phyloP scores from a whole-genome alignment of 108 stramenopile species.

The Pseudonitzschia multistriata region DNA sequence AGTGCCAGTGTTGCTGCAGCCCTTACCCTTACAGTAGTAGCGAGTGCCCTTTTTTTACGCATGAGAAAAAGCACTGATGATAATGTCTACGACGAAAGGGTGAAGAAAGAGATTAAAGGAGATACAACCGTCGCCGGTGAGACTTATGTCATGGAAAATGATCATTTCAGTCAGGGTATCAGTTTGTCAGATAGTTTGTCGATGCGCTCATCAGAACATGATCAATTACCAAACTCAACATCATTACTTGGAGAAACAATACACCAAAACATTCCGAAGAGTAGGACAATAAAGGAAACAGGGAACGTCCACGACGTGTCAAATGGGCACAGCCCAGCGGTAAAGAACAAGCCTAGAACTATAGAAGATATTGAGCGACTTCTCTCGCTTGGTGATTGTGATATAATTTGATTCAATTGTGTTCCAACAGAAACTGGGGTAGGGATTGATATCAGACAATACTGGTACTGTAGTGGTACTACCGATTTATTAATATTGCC shows the following conservation, averaged over 20 bases:
- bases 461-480: background rate
- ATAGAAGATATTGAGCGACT: conserved; percentile 14
- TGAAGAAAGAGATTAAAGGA: conserved; percentile 7
- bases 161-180: background rate
- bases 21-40: conserved; percentile 11
- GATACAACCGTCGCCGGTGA: conserved; percentile 29
- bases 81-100: background rate
- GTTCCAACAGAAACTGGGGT: background rate
- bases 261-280: background rate
- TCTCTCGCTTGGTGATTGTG: background rate
- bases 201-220: background rate
- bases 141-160: conserved; percentile 25
- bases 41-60: conserved; percentile 11
- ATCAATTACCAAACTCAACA: background rate
- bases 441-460: background rate
- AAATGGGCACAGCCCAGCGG: too few relatives aligned
- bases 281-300: too few relatives aligned
- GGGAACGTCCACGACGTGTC: too few relatives aligned
- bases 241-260: background rate
- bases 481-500: background rate
- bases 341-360: conserved; percentile 11
- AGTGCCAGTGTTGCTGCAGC: conserved; percentile 13
- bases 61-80: conserved; percentile 9
- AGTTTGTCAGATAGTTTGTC: conserved; percentile 7
- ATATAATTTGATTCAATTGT: background rate